Evolutionary conservation across 495 filamentous ascomycete genomes (phyloP).

Genomic region (Hypomontagnella monticulosa): DNA sequence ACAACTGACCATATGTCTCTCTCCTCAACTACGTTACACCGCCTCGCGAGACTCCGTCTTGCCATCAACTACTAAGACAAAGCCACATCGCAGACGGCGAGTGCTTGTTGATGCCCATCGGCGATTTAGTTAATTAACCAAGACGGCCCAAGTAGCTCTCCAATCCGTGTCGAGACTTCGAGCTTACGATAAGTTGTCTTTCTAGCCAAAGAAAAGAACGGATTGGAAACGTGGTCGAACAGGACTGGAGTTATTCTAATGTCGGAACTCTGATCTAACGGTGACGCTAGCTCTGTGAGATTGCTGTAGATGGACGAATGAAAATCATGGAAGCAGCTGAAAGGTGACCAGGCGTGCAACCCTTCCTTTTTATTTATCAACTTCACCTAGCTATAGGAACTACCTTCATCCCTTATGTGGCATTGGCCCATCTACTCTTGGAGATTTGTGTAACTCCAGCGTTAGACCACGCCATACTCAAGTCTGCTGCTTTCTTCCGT

Average conservation of each 20-base stretch:
- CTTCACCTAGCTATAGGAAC: background rate
- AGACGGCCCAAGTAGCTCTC: conserved; percentile 19
- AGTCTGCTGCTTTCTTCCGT: conserved; percentile 5
- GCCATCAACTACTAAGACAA: conserved; percentile 31
- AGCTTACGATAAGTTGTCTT: conserved; percentile 14
- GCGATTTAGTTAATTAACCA: conserved; percentile 33
- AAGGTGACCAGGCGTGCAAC: conserved; percentile 20
- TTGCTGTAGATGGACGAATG: conserved; percentile 26
- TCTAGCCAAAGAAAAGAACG: conserved; percentile 19
- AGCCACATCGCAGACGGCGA: conserved; percentile 30
- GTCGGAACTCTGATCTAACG: conserved; percentile 23
- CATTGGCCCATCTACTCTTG: background rate
- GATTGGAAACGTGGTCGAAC: conserved; percentile 38
- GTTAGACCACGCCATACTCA: conserved; percentile 15
- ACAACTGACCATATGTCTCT: conserved; percentile 4
- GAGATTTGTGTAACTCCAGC: conserved; percentile 8
- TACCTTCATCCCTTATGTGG: background rate
- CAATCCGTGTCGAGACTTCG: conserved; percentile 13
- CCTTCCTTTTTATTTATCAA: conserved; percentile 10
- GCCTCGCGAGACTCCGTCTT: conserved; percentile 22
- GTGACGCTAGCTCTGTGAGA: conserved; percentile 28
- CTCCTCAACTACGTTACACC: conserved; percentile 27
- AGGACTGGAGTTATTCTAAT: conserved; percentile 34
- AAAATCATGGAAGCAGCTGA: background rate
- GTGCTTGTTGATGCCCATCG: conserved; percentile 38